These are phyloP conservation scores for Alliaria petiolata DNA, from an alignment of 345 rosid species.

Conservation along the genomic window DNA sequence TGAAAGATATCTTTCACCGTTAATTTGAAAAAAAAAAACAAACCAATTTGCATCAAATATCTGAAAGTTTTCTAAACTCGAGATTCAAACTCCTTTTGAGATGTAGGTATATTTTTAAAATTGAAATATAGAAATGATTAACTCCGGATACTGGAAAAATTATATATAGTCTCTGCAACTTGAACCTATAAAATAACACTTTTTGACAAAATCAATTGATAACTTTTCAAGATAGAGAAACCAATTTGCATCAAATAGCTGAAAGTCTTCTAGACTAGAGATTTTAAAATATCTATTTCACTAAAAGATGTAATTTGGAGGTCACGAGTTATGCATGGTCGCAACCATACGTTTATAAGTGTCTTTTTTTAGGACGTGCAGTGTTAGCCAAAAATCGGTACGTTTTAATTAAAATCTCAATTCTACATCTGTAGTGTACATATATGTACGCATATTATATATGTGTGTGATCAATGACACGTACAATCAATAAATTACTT, in stretches of 20 bases:
- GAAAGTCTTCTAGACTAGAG: not conserved
- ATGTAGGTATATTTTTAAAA: no score
- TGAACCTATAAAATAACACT: no score
- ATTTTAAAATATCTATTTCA: no score
- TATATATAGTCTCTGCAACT: no score
- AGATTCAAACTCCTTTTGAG: no score
- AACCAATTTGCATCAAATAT: no score
- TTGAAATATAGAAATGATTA: no score
- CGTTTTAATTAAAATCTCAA: not conserved
- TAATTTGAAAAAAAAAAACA: no score
- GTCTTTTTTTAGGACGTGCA: constrained; percentile 18
- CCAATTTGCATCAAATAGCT: not conserved
- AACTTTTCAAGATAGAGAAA: not conserved
- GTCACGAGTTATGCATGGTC: constrained; percentile 10
- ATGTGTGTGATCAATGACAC: constrained; percentile 32
- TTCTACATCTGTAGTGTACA: constrained; percentile 10
- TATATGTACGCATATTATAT: not conserved
- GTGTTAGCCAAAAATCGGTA: constrained; percentile 21
- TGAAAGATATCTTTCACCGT: no score
- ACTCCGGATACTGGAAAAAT: no score
- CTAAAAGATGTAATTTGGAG: constrained; percentile 23
- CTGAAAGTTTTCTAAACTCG: no score
- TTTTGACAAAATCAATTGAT: no score
- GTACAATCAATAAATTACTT: constrained; percentile 28
- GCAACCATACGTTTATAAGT: constrained; percentile 21